These are phyloP conservation scores for Apiospora saccharicola DNA, from an alignment of 2,329 filamentous ascomycete species.

Conservation along the genomic window DNA sequence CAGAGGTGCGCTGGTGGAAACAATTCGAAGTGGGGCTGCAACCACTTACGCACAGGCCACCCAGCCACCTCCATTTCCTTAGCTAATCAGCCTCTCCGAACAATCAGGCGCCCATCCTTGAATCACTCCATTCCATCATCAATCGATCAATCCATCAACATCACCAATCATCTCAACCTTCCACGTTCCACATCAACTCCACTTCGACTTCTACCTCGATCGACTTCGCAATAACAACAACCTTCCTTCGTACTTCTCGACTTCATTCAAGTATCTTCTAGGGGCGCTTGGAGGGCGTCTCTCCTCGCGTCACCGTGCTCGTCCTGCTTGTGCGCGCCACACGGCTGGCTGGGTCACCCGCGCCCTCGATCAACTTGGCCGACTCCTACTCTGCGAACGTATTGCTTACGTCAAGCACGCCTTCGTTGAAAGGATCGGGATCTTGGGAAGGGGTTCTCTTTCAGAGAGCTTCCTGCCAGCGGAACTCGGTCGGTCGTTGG, in stretches of 20 bases:
- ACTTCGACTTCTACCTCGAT: neutral
- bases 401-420: neutral
- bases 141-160: neutral
- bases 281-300: conserved; percentile 16
- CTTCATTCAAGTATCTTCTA: conserved; percentile 16
- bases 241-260: neutral
- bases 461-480: conserved; percentile 19
- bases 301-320: conserved; percentile 20
- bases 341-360: conserved; percentile 16
- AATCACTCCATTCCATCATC: neutral
- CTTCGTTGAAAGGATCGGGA: conserved; percentile 23
- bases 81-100: neutral
- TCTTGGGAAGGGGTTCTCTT: conserved; percentile 23
- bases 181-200: neutral
- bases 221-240: neutral
- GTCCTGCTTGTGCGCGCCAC: conserved; percentile 17
- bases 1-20: no score
- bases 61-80: neutral
- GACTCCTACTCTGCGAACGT: conserved; percentile 21
- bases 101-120: no score
- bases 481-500: conserved; percentile 15
- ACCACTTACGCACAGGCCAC: neutral
- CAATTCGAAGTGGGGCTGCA: no score
- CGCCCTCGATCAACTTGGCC: conserved; percentile 24
- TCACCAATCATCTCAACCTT: neutral